Conservation (phyloP, 805 yeast genomes). For the Kregervanrija delftensis region DNA sequence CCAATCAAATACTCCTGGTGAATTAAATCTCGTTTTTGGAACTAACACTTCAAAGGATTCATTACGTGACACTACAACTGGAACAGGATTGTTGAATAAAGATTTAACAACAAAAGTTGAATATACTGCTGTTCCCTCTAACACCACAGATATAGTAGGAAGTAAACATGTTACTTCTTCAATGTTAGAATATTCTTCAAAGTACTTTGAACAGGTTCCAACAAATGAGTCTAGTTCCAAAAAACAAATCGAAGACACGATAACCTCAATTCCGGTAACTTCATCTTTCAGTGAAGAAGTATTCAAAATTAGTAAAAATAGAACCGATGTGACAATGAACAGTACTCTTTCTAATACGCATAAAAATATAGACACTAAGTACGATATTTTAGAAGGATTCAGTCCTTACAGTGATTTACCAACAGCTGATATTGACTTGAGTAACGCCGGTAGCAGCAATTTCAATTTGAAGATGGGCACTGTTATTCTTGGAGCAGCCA, state of each 20-base stretch:
- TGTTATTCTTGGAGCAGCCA: too few species aligned
- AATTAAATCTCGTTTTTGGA: too few species aligned
- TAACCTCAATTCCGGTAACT: neutral
- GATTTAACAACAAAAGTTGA: too few species aligned
- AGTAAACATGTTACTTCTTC: too few species aligned
- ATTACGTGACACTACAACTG: too few species aligned
- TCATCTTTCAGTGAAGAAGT: too few species aligned
- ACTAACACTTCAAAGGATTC: too few species aligned
- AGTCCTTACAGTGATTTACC: constrained; percentile 20
- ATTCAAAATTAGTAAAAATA: neutral
- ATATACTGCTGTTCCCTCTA: too few species aligned
- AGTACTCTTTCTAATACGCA: neutral
- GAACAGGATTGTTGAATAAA: too few species aligned
- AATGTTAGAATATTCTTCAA: too few species aligned
- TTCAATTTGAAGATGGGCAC: neutral
- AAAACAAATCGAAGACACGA: neutral
- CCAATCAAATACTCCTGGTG: too few species aligned
- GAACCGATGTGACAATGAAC: neutral
- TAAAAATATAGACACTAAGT: neutral
- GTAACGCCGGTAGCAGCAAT: constrained; percentile 9
- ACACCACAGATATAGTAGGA: too few species aligned
- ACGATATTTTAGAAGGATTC: constrained; percentile 8
- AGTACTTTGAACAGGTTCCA: neutral
- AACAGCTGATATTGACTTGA: constrained; percentile 14
- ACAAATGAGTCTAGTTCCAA: neutral